A percentile compares a stretch with the other conserved stretches of the same genome.
These are phyloP conservation scores for Euphorbia tirucalli DNA, from an alignment of 345 rosid genomes.

Conservation along the genomic window DNA sequence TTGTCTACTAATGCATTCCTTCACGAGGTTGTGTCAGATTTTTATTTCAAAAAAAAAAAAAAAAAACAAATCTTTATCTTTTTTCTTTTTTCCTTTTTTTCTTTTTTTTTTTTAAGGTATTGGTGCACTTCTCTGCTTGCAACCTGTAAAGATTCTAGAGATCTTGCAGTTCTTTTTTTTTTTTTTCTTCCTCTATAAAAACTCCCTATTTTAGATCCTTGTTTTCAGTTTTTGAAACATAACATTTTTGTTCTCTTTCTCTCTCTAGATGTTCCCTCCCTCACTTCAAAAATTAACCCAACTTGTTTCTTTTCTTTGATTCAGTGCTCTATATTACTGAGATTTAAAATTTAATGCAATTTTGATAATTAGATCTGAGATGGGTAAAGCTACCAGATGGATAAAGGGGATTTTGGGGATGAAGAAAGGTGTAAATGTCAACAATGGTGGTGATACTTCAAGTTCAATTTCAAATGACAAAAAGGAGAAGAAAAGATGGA, in stretches of 20 bases:
- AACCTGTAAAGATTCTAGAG: conserved; percentile 54
- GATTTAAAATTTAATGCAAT: conserved; percentile 7
- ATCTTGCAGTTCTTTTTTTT: conserved; percentile 18
- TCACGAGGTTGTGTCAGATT: conserved; percentile 93
- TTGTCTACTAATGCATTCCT: conserved; percentile 74
- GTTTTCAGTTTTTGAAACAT: conserved; percentile 29
- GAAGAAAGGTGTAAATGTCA: conserved; percentile 48
- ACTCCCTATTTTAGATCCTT: conserved; percentile 8
- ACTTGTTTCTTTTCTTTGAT: conserved; percentile 2
- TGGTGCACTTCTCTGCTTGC: conserved; percentile 49
- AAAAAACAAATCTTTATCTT: conserved; percentile 19
- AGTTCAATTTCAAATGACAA: conserved; percentile 36
- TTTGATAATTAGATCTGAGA: conserved; percentile 20
- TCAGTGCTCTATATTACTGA: conserved; percentile 19
- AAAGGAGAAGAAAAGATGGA: conserved; percentile 49
- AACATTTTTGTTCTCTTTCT: conserved; percentile 15
- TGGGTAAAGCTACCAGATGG: conserved; percentile 78
- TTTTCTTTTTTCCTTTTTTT: neutral
- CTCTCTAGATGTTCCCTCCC: conserved; percentile 7
- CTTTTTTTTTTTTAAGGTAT: conserved; percentile 12
- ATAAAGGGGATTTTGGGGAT: conserved; percentile 62
- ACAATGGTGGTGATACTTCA: conserved; percentile 20
- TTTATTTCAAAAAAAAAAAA: conserved; percentile 27
- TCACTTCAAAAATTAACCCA: conserved; percentile 12
- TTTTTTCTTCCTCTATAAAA: conserved; percentile 7